Conservation (phyloP, 176 grass and related monocot species). For the Dactylis glomerata region DNA sequence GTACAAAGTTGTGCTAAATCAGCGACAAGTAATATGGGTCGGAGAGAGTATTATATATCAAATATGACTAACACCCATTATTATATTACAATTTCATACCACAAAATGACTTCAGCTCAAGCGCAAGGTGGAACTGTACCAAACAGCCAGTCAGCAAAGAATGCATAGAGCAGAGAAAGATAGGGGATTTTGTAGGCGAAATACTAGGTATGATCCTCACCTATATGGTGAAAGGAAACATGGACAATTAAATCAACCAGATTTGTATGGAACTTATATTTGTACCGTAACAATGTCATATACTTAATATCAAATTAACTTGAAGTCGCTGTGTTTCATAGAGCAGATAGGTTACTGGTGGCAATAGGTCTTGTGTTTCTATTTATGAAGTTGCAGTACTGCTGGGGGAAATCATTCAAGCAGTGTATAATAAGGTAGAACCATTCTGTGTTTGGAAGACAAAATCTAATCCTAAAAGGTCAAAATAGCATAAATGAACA, state of each 20-base stretch:
- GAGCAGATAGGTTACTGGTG: neutral
- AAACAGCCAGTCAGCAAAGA: neutral
- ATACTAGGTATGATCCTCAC: neutral
- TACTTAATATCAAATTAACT: neutral
- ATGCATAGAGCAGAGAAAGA: neutral
- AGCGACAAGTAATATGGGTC: too few relatives aligned
- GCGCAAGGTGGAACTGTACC: neutral
- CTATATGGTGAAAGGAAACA: neutral
- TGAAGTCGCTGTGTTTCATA: neutral
- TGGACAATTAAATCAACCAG: neutral
- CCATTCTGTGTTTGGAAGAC: neutral
- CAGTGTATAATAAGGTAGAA: neutral
- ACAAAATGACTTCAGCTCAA: neutral
- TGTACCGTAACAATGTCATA: neutral
- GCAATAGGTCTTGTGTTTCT: neutral
- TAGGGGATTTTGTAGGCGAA: neutral
- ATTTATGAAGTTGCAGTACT: neutral
- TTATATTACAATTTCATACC: neutral
- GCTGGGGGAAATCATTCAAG: neutral
- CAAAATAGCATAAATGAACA: constrained; percentile 13
- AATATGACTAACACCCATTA: neutral
- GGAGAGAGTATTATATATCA: constrained; percentile 1
- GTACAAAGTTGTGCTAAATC: too few relatives aligned
- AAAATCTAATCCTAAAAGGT: neutral
- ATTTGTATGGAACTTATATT: neutral